Conservation (phyloP, 495 filamentous ascomycete species). For the Aspergillus homomorphus region DNA sequence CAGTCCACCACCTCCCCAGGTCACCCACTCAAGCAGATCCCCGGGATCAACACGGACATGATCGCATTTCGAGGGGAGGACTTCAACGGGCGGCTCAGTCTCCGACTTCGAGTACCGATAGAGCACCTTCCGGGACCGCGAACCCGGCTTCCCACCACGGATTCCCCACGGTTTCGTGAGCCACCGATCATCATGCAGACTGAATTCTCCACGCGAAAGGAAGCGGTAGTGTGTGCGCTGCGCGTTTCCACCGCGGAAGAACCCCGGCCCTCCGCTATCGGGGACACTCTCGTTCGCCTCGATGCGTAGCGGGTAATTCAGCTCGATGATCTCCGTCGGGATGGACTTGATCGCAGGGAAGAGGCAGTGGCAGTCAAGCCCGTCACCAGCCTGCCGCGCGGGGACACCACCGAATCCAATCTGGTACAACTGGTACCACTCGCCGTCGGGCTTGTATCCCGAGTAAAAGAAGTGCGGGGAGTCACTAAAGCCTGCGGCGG, state of each 20-base stretch:
- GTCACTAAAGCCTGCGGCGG: conserved; percentile 49
- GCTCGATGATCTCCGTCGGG: conserved; percentile 48
- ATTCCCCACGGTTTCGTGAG: conserved; percentile 53
- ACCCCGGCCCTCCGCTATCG: conserved; percentile 47
- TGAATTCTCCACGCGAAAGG: conserved; percentile 44
- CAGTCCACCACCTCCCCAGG: conserved; percentile 50
- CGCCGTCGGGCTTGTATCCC: conserved; percentile 46
- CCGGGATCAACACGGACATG: conserved; percentile 45
- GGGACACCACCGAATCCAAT: conserved; percentile 52
- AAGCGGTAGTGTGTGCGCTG: conserved; percentile 49
- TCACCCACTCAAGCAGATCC: conserved; percentile 51
- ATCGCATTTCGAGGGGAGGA: conserved; percentile 46
- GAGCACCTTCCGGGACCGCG: conserved; percentile 39
- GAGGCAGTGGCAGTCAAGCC: conserved; percentile 50
- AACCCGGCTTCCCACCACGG: conserved; percentile 44
- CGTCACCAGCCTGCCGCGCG: conserved; percentile 46
- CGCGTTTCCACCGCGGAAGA: conserved; percentile 47
- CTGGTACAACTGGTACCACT: conserved; percentile 52
- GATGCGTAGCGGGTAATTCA: conserved; percentile 48
- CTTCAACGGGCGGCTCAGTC: conserved; percentile 24
- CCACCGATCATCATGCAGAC: conserved; percentile 51
- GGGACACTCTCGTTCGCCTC: conserved; percentile 49
- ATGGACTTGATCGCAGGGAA: conserved; percentile 53
- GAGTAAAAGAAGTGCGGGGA: conserved; percentile 52
- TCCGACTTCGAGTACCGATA: conserved; percentile 37